Evolutionary conservation across 345 rosid species (phyloP).

Genomic region (Capsella bursapastoris): DNA sequence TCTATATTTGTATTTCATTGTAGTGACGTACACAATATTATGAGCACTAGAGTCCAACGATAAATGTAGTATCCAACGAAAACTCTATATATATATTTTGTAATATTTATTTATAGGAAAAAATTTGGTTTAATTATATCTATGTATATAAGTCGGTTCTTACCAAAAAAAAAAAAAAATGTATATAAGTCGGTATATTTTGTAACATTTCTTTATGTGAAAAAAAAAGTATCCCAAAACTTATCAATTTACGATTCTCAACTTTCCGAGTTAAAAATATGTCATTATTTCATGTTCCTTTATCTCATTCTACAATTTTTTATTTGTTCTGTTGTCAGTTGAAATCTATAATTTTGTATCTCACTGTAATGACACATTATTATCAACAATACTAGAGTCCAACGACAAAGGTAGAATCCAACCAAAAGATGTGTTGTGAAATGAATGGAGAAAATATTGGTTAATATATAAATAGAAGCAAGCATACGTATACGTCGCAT

Average conservation of each 20-base stretch:
- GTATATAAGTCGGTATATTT: too few species aligned
- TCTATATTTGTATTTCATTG: background rate
- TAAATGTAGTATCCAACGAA: too few species aligned
- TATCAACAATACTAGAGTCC: background rate
- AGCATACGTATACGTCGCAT: background rate
- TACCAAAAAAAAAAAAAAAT: too few species aligned
- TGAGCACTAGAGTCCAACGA: background rate
- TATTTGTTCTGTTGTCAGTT: background rate
- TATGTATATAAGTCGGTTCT: too few species aligned
- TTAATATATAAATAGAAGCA: background rate
- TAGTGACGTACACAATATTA: too few species aligned
- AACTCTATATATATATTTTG: too few species aligned
- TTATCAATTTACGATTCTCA: background rate
- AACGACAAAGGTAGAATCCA: conserved; percentile 25
- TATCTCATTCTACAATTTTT: background rate
- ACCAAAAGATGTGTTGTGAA: background rate
- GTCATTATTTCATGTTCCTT: background rate
- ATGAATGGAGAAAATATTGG: conserved; percentile 2
- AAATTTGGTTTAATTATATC: too few species aligned
- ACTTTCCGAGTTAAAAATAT: background rate
- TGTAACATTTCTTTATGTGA: too few species aligned
- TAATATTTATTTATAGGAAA: too few species aligned
- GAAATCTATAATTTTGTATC: background rate
- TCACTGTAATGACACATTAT: background rate
- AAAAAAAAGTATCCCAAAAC: too few species aligned